Base-by-base conservation (phyloP, 2,329 filamentous ascomycete species). In the Trichoderma sp. region DNA sequence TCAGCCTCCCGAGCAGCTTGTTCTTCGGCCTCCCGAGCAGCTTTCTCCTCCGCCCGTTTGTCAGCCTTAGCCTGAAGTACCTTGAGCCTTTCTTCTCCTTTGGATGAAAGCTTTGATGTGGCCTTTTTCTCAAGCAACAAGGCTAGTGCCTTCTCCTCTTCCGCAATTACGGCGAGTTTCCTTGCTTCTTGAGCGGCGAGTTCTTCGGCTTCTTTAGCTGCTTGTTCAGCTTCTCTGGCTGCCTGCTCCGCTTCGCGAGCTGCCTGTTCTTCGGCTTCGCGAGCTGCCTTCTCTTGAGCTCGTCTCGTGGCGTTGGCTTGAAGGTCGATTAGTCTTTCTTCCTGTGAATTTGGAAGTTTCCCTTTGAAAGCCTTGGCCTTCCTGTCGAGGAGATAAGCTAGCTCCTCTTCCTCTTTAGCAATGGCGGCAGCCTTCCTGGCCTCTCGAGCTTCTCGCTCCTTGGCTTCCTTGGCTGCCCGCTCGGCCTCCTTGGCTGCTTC, bases 91-190 rank as follows among this genome's bases (percentile, higher is more conserved):
- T 74, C 64, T 33, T 74, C 63, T 6, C 71, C 71, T 29, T 45
- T 65, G 14, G 27, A 18, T 3, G 60, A 38, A 8, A 73, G 83
- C 76, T 78, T 78, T 75, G 63, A 78, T 77, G 86, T 88, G 2
- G 84, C 83, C 78, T 88, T 89, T 80, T 89, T 90, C 31, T 84
- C 83, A 62, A 85, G 86, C 4, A 88, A 81, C 4, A 81, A 79
- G 14, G 81, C 84, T 12, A 87, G 79, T 75, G 88, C 84, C 18
- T 81, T 80, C 76, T 86, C 84, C 66, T 85, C 82, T 63, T 77
- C 78, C 29, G 78, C 79, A 24, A 72, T 72, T 7, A 24, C 24
- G 21, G 69, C 69, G 21, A 41, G 27, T 78, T 81, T 79, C 74
- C 50, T 74, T 45, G 62, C 71, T 35, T 72, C 69, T 53, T 24